Evolutionary conservation across 441 rosid species (phyloP).

Genomic region (Populus hybrid): DNA sequence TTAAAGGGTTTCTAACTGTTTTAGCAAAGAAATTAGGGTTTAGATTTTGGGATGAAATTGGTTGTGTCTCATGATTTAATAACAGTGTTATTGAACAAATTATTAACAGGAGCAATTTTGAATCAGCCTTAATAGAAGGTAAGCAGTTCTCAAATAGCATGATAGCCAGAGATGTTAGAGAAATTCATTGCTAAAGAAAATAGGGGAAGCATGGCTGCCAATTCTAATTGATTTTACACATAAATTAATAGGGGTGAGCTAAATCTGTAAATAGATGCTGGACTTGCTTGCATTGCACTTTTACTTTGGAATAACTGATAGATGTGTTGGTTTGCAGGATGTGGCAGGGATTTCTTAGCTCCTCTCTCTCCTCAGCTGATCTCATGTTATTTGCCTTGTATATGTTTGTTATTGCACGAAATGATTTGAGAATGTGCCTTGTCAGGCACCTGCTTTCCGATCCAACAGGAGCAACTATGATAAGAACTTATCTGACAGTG

Average conservation of each 20-base stretch:
- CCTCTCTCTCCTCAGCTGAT: conserved; percentile 78
- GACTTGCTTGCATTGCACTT: neutral
- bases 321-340: conserved; percentile 51
- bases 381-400: conserved; percentile 69
- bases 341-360: conserved; percentile 95
- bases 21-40: no score
- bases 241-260: neutral
- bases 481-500: conserved; percentile 65
- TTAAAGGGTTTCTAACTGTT: no score
- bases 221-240: neutral
- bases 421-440: conserved; percentile 66
- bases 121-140: no score
- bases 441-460: conserved; percentile 78
- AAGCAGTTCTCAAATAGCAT: neutral
- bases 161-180: neutral
- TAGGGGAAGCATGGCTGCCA: neutral
- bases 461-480: conserved; percentile 90
- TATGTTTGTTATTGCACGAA: conserved; percentile 84
- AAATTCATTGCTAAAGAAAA: neutral
- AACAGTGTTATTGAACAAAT: no score
- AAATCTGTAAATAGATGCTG: neutral
- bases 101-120: no score
- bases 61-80: no score
- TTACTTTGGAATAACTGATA: conserved; percentile 2
- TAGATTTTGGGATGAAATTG: no score